Evolutionary conservation across 768 basidiomycete species (phyloP), one percentile per base, ranked within the genome.

Genomic region (Leccinum ochraceum): DNA sequence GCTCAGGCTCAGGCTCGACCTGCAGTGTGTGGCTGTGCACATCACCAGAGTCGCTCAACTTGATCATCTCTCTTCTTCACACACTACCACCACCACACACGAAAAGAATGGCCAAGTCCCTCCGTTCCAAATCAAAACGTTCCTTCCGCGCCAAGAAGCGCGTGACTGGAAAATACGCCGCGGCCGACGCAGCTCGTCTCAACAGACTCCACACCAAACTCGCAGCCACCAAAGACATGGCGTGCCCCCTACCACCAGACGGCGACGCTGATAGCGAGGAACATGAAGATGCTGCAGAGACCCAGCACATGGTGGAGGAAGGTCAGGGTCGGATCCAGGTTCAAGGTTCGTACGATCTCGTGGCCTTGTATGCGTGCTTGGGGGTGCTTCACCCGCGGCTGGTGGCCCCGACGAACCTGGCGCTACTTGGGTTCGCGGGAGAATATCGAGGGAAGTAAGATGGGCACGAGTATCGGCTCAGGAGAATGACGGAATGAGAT

Each of bases 121-220:
- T 84, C 44, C 80, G 92, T 69, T 91, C 90, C 7, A 94, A 94
- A 76, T 81, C 83, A 53, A 94, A 94, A 71, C 88, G 92, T 32
- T 76, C 83, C 14, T 90, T 84, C 74, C 88, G 92, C 65, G 79
- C 86, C 14, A 87, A 89, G 67, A 94, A 94, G 74, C 86, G 92
- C 60, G 83, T 87, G 69, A 74, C 76, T 49, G 87, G 90, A 57
- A 82, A 89, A 57, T 94, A 90, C 67, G 91, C 92, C 52, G 92
- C 82, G 2, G 79, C 84, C 9, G 87, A 90, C 63, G 90, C 92
- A 20, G 91, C 88, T 44, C 87, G 92, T 42, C 77, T 94, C 37
- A 75, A 88, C 61, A 83, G 92, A 60, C 80, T 94, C 46, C 86
- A 87, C 67, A 65, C 81, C 58, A 93, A 88, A 77, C 84, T 94